Conservation (phyloP, 2,329 filamentous ascomycete genomes). For the Aspergillus sergii region DNA sequence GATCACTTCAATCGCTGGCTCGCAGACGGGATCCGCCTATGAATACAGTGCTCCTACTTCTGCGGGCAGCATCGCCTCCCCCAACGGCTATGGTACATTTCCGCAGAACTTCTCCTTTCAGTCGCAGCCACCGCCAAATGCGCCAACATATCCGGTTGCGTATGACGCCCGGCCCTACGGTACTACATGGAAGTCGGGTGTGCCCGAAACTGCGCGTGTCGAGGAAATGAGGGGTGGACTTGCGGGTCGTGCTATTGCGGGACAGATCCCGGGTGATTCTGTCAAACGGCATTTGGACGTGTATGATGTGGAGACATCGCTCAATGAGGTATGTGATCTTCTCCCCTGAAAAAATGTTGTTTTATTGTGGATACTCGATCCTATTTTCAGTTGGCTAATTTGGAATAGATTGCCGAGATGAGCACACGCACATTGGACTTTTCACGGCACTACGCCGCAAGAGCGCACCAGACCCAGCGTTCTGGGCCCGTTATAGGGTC, state of each 20-base stretch:
- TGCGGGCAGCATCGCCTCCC: constrained; percentile 42
- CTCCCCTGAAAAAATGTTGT: neutral
- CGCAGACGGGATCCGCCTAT: constrained; percentile 40
- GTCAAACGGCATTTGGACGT: constrained; percentile 67
- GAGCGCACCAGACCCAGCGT: constrained; percentile 48
- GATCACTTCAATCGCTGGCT: constrained; percentile 39
- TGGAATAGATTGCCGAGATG: constrained; percentile 47
- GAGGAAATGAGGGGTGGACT: constrained; percentile 40
- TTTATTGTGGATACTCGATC: neutral
- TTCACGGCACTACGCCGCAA: constrained; percentile 45
- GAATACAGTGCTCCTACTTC: constrained; percentile 42
- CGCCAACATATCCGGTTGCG: constrained; percentile 33
- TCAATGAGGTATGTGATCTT: constrained; percentile 48
- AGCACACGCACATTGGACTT: constrained; percentile 50
- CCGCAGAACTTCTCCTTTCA: constrained; percentile 36
- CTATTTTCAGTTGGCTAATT: constrained; percentile 18
- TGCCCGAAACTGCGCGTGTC: constrained; percentile 28
- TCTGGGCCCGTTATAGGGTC: constrained; percentile 46
- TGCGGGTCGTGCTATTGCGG: constrained; percentile 29
- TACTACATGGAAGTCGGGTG: constrained; percentile 30
- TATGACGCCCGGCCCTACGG: constrained; percentile 38
- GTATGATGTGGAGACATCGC: constrained; percentile 59
- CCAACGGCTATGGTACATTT: constrained; percentile 38
- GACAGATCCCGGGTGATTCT: constrained; percentile 44
- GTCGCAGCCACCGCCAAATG: constrained; percentile 33